These are phyloP conservation scores for Sapria himalayana DNA, from an alignment of 345 rosid genomes.

Conservation along the genomic window DNA sequence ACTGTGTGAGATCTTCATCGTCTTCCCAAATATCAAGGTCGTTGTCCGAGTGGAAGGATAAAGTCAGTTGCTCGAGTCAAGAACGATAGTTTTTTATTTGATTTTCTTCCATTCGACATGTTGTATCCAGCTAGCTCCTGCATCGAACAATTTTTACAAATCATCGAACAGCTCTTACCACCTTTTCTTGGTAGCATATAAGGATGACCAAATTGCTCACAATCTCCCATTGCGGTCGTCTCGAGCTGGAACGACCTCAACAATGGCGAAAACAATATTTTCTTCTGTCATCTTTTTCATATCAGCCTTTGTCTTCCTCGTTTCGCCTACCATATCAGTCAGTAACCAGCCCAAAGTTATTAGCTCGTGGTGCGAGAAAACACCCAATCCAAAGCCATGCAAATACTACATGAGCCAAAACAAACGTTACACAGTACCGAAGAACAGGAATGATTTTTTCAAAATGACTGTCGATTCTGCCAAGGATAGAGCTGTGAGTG, in stretches of 20 bases:
- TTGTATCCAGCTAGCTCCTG: no score
- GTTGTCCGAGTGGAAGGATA: no score
- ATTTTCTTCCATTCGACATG: no score
- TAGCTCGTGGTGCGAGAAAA: conserved; percentile 46
- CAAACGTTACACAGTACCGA: conserved; percentile 13
- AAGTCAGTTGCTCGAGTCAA: no score
- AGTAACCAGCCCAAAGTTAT: conserved; percentile 14
- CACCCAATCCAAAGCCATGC: conserved; percentile 57
- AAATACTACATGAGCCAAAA: conserved; percentile 22
- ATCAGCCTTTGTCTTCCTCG: conserved; percentile 6
- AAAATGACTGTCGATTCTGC: conserved; percentile 23
- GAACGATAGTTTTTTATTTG: no score
- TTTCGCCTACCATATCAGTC: conserved; percentile 8
- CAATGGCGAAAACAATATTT: conserved; percentile 12
- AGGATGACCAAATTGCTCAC: neutral
- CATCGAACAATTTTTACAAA: no score
- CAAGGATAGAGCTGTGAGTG: conserved; percentile 32
- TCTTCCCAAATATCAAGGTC: no score
- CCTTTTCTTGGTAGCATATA: no score
- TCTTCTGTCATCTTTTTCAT: neutral
- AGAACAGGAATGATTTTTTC: conserved; percentile 23
- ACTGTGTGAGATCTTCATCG: no score
- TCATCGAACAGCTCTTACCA: no score
- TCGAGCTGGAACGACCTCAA: neutral
- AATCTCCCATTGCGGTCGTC: no score